phyloP scores from a whole-genome alignment of 106 monocot species.

The Apostasia ramifera region DNA sequence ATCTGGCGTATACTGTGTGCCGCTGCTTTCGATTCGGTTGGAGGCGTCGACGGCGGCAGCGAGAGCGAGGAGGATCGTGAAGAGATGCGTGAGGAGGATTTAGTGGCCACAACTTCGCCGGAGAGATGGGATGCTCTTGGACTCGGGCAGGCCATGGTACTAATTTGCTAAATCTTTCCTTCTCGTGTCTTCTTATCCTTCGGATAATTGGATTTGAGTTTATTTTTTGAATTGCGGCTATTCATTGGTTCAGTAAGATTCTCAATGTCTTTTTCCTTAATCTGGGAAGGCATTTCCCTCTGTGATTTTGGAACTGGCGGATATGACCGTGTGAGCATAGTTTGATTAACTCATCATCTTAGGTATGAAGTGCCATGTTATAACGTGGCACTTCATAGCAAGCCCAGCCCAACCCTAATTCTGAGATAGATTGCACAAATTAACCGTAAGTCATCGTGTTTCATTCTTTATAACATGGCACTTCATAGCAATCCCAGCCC shows the following conservation, averaged over 20 bases:
- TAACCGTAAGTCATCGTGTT: too few relatives aligned
- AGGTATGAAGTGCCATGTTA: not conserved
- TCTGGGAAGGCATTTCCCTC: not conserved
- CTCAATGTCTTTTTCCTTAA: not conserved
- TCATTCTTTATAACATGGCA: too few relatives aligned
- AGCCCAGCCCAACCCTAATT: too few relatives aligned
- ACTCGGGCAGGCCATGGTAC: conserved; percentile 95
- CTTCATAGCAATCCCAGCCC: too few relatives aligned
- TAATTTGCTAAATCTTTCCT: not conserved
- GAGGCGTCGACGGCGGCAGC: conserved; percentile 17
- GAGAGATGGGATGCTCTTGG: conserved; percentile 92
- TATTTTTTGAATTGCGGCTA: not conserved
- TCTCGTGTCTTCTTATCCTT: not conserved
- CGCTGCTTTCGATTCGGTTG: not conserved
- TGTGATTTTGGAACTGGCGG: not conserved
- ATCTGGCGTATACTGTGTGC: not conserved
- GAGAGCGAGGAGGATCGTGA: conserved; percentile 17
- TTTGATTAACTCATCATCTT: too few relatives aligned
- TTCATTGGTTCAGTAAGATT: not conserved
- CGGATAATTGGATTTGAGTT: not conserved
- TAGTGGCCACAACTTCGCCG: conserved; percentile 23
- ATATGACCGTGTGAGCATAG: too few relatives aligned
- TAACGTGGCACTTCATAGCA: too few relatives aligned
- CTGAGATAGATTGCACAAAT: too few relatives aligned
- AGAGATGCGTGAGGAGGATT: conserved; percentile 23